A percentile compares a stretch with the other conserved stretches of the same genome.
These are phyloP conservation scores for Starmera dryadoides DNA, from an alignment of 805 yeast genomes.

Conservation along the genomic window DNA sequence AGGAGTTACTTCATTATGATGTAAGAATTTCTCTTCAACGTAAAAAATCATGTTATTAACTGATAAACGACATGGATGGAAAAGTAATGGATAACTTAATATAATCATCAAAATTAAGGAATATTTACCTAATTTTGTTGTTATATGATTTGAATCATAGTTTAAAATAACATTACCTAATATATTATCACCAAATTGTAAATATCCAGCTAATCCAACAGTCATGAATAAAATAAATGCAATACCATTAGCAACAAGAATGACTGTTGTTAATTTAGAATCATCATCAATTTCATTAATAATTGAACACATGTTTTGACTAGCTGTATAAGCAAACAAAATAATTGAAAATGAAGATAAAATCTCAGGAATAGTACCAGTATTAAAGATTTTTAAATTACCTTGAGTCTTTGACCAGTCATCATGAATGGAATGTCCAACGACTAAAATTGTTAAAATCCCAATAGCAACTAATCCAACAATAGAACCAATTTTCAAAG, in stretches of 20 bases:
- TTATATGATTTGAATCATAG: conserved; percentile 47
- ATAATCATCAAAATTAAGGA: conserved; percentile 66
- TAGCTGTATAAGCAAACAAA: conserved; percentile 76
- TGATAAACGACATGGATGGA: conserved; percentile 75
- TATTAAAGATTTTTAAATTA: conserved; percentile 30
- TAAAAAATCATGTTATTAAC: conserved; percentile 57
- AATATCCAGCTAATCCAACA: conserved; percentile 65
- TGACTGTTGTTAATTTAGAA: conserved; percentile 42
- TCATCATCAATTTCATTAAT: conserved; percentile 60
- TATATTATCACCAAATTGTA: conserved; percentile 63
- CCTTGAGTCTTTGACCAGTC: conserved; percentile 40
- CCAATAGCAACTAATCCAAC: conserved; percentile 61
- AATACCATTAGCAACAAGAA: conserved; percentile 38
- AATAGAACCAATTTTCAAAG: conserved; percentile 64
- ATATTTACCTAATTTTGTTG: conserved; percentile 47
- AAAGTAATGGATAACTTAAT: conserved; percentile 72
- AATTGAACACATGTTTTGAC: conserved; percentile 74
- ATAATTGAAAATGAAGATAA: conserved; percentile 66
- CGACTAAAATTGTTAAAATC: conserved; percentile 50
- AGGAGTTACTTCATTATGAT: background rate
- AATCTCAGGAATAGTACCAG: conserved; percentile 35
- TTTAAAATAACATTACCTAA: conserved; percentile 63
- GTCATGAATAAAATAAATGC: conserved; percentile 52
- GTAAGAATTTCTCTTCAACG: conserved; percentile 20
- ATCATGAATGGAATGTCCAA: conserved; percentile 38